Base-by-base conservation (phyloP, 306 rosid genomes). In the Vicia faba region DNA sequence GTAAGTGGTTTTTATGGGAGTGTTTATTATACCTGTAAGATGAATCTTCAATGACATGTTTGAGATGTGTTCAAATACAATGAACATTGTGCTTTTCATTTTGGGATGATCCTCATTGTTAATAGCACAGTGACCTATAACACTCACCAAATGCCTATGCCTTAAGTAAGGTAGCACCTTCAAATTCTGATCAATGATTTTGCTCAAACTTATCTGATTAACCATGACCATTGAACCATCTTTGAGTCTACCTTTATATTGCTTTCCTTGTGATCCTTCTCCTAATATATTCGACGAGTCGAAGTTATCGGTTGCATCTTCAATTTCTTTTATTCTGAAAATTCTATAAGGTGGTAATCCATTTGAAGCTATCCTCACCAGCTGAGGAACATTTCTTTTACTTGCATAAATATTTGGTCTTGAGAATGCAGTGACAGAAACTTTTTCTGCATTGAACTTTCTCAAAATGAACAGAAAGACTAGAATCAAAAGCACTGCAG, bases 91-190 rank as follows among this genome's bases (percentile, higher is more conserved):
- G 74, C 77, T 74, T 66, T 72, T 61, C n/a, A 76, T 33, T 59
- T 79, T 85, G 45, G 89, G 82, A 63, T 74, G 87, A 58, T 84
- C 98, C 64, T 77, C 80, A 55, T 61, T 40, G 70, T 85, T 79
- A 62, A 85, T 68, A 45, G 74, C 57, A 73, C 83, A 75, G 62
- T 93, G 96, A 26, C 98, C 98, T 11, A 93, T 67, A 63, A 93
- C 81, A 73, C 97, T 89, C 61, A 89, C 97, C 81, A 93, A 75
- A 83, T 93, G 81, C 68, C 85, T 72, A 44, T 93, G 96, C 84
- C 97, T 86, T 53, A 89, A 77, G 81, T 80, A 73, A 18, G 85
- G 80, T 46, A 93, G 54, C 4, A 80, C 79, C 50, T 82, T 88
- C 80, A 86, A 74, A 65, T 71, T 79, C 73, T 76, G 88, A 65